phyloP scores from a whole-genome alignment of 305 asterid species.

The Fraxinus ornus region DNA sequence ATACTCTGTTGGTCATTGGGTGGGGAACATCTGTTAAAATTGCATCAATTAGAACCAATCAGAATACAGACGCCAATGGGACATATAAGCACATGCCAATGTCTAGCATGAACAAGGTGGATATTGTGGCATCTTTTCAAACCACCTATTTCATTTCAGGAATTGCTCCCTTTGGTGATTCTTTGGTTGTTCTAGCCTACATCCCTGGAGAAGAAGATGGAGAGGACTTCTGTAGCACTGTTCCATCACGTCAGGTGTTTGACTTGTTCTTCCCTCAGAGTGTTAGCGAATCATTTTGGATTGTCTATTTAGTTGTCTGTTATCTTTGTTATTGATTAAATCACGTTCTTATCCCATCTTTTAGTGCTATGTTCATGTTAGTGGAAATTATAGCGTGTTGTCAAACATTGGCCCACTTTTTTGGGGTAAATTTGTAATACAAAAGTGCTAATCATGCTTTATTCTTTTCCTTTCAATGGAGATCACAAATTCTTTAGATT shows the following conservation, averaged over 20 bases:
- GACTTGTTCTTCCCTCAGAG: conserved; percentile 16
- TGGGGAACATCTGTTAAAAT: conserved; percentile 92
- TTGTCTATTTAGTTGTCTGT: conserved; percentile 7
- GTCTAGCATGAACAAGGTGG: conserved; percentile 88
- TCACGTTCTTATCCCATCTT: conserved; percentile 4
- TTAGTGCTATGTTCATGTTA: not conserved
- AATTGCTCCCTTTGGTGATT: conserved; percentile 94
- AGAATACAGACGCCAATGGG: conserved; percentile 63
- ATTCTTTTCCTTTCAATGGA: not conserved
- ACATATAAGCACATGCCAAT: conserved; percentile 53
- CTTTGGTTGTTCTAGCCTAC: conserved; percentile 90
- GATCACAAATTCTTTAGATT: not conserved
- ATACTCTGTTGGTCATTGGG: conserved; percentile 84
- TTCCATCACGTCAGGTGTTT: conserved; percentile 90
- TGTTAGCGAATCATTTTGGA: conserved; percentile 7
- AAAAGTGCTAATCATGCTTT: not conserved
- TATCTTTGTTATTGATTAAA: not conserved
- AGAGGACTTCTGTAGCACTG: conserved; percentile 67
- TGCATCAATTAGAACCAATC: conserved; percentile 70
- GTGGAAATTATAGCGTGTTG: conserved; percentile 3
- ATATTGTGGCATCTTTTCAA: conserved; percentile 92
- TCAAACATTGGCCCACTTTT: not conserved
- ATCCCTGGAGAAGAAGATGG: conserved; percentile 85
- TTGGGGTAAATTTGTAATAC: conserved; percentile 6
- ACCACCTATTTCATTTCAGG: conserved; percentile 94